phyloP scores from a whole-genome alignment of 2,329 filamentous ascomycete species.

The Xenoacremonium recifei region DNA sequence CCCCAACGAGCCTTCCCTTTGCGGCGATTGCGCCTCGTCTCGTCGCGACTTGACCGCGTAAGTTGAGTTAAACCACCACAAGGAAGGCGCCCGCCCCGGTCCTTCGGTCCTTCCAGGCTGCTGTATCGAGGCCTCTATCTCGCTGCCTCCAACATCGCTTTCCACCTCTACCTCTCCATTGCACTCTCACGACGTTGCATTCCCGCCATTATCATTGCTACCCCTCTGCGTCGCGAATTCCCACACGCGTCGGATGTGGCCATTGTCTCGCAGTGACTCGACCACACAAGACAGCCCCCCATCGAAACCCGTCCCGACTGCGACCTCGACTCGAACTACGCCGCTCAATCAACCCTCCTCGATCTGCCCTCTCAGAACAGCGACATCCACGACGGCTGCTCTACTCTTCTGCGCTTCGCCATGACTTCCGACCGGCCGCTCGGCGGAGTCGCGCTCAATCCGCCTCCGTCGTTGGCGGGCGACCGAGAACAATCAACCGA shows the following conservation, averaged over 20 bases:
- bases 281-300: no score
- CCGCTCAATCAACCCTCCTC: no score
- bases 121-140: background rate
- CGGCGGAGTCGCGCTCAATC: slow-evolving; percentile 19
- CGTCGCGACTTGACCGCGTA: slow-evolving; percentile 32
- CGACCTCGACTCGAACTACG: no score
- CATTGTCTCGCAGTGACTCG: no score
- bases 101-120: background rate
- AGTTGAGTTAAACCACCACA: slow-evolving; percentile 17
- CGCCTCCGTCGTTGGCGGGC: slow-evolving; percentile 13
- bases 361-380: no score
- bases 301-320: no score
- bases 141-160: background rate
- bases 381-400: background rate
- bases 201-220: background rate
- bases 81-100: background rate
- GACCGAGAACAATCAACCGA: slow-evolving; percentile 8
- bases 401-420: slow-evolving; percentile 8
- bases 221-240: no score
- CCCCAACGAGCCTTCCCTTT: no score
- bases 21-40: slow-evolving; percentile 3
- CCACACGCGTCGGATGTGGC: no score
- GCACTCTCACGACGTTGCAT: background rate
- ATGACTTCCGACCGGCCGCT: slow-evolving; percentile 22
- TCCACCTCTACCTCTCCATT: background rate